Base-by-base conservation (phyloP, 2,329 filamentous ascomycete species). In the Arthrobotrys sphaeroides region DNA sequence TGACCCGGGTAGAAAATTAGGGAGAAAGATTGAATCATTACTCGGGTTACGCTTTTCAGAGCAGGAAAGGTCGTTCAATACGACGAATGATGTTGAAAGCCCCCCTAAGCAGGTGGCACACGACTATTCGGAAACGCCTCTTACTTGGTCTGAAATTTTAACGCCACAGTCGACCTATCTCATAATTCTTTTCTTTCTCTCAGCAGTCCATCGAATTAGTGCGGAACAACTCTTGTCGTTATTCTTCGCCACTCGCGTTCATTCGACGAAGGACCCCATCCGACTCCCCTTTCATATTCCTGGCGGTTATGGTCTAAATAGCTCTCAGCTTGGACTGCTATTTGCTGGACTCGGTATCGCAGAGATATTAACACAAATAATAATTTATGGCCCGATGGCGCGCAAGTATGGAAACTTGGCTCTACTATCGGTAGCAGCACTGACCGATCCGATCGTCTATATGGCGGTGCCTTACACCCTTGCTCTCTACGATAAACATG, bases 161-260 rank as follows among this genome's bases (percentile, higher is more conserved):
- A 87, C 42, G 89, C 97, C 74, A 84, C 91, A 78, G 89, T 69
- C 65, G 33, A 20, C 91, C 82, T 87, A 97, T 62, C 89, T 95
- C 40, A 80, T 93, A n/a, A 90, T 94, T 0, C 84, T 97, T 53
- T 92, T 91, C 47, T 92, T 97, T 77, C 9, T 70, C 97, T 96
- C 84, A 95, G 93, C 3, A 96, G 96, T 70, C 81, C 94, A 97
- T 83, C 93, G 91, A 38, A 97, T 97, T 93, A 93, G 91, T 0
- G 97, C 92, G 83, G 94, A 97, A 80, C 92, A 96, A 81, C 87
- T 97, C 0, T 86, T 97, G 64, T 94, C 94, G 5, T 97, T 97
- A 73, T 97, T 97, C 83, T 88, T 97, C 60, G 93, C 66, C 13
- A 97, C 82, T 80, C 55, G 40, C 26, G 7, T 55, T 33, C 66